These are phyloP conservation scores for Cordyceps cicadae DNA, from an alignment of 2,329 filamentous ascomycete species.

Conservation along the genomic window DNA sequence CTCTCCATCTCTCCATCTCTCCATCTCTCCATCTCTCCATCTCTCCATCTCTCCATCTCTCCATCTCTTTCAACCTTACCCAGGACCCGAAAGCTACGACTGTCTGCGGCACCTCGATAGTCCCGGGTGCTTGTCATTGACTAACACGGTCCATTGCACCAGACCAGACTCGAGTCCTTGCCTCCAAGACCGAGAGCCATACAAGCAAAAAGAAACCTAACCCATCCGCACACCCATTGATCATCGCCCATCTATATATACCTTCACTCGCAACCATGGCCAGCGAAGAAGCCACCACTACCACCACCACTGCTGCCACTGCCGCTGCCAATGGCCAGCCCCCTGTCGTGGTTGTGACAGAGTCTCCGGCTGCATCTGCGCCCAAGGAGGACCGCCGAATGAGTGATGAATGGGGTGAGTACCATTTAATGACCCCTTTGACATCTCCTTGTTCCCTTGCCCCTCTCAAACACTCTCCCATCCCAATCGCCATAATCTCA, in stretches of 20 bases:
- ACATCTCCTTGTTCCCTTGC: not conserved
- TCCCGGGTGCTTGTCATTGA: not conserved
- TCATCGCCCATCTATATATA: not conserved
- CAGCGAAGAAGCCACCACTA: constrained; percentile 16
- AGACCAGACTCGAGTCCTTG: not conserved
- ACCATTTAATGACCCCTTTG: not conserved
- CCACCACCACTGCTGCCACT: not conserved
- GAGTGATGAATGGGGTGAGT: constrained; percentile 43
- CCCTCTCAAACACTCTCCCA: not conserved
- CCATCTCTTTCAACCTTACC: not conserved
- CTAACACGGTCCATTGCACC: not conserved
- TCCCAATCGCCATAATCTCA: not conserved
- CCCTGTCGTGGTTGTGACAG: constrained; percentile 19
- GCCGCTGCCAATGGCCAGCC: constrained; percentile 13
- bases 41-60: not conserved
- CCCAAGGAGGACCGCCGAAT: constrained; percentile 26
- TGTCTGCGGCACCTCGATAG: not conserved
- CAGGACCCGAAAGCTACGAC: not conserved
- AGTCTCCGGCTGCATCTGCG: constrained; percentile 20
- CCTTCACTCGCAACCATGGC: constrained; percentile 13
- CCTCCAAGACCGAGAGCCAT: not conserved
- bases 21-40: not conserved
- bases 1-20: no score
- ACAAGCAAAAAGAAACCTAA: not conserved
- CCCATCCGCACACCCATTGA: not conserved